Percentiles rank a stretch among this genome's conserved stretches.
phyloP scores from a whole-genome alignment of 2,329 filamentous ascomycete genomes.

The Thelonectria rubi region DNA sequence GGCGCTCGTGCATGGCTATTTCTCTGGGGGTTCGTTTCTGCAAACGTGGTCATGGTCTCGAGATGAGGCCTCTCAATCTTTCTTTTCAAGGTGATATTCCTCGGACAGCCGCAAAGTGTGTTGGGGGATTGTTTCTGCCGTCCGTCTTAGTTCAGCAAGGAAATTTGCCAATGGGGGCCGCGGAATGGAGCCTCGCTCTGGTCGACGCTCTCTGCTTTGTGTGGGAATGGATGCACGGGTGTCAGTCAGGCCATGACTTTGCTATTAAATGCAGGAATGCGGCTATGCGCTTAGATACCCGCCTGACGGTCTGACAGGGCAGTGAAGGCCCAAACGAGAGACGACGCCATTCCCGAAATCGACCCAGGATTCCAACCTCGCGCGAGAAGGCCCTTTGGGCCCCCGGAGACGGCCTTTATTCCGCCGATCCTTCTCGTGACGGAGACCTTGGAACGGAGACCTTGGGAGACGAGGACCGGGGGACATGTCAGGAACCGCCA shows the following conservation, averaged over 20 bases:
- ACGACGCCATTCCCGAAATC: background rate
- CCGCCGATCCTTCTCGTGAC: conserved; percentile 9
- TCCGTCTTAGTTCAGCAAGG: background rate
- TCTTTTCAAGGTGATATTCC: background rate
- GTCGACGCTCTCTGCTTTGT: background rate
- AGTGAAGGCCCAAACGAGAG: background rate
- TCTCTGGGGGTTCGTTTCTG: background rate
- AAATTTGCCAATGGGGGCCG: background rate
- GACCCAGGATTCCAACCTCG: background rate
- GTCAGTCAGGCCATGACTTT: conserved; percentile 16
- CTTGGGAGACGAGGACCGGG: background rate
- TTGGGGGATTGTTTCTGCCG: background rate
- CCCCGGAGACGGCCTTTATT: background rate
- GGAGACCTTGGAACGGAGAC: background rate
- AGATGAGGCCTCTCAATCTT: no score
- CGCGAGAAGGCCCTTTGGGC: no score
- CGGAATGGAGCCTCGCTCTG: conserved; percentile 2
- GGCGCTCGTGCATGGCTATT: background rate
- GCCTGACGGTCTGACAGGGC: conserved; percentile 9
- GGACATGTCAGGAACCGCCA: conserved; percentile 4
- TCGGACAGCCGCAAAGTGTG: background rate
- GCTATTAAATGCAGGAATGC: conserved; percentile 13
- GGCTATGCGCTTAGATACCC: conserved; percentile 19
- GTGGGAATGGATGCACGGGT: conserved; percentile 6
- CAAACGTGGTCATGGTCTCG: background rate